phyloP scores from a whole-genome alignment of 805 yeast genomes.

The Kodamaea nitidulidarum region DNA sequence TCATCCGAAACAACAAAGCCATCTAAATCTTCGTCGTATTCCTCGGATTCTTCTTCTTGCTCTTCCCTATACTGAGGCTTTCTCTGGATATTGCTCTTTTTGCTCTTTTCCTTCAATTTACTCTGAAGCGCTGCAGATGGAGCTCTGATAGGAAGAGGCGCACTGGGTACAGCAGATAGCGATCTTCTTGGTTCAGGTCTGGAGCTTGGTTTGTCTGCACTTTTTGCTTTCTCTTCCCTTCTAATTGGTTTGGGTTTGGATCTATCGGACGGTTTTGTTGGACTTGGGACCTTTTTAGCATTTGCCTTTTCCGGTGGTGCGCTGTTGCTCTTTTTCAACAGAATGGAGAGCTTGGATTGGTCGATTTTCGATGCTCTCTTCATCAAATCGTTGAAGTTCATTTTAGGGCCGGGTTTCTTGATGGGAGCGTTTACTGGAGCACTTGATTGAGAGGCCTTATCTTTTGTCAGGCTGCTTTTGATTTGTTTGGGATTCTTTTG shows the following conservation, averaged over 20 bases:
- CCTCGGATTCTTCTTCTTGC: slow-evolving; percentile 14
- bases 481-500: no score
- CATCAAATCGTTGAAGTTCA: slow-evolving; percentile 66
- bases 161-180: no score
- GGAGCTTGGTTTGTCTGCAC: no score
- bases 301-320: background rate
- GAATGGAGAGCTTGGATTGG: slow-evolving; percentile 36
- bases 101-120: slow-evolving; percentile 32
- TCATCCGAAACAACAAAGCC: slow-evolving; percentile 53
- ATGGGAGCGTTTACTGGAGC: no score
- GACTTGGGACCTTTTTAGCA: background rate
- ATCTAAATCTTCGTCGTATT: slow-evolving; percentile 39
- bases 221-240: background rate
- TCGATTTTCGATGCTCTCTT: slow-evolving; percentile 62
- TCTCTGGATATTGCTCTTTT: slow-evolving; percentile 14
- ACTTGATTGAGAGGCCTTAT: no score
- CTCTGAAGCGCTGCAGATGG: slow-evolving; percentile 55
- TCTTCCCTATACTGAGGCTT: slow-evolving; percentile 20
- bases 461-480: no score
- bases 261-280: no score
- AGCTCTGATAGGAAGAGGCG: slow-evolving; percentile 46
- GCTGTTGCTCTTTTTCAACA: slow-evolving; percentile 33
- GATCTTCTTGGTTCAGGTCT: no score
- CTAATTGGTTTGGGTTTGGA: background rate
- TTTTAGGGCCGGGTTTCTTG: slow-evolving; percentile 26